A percentile compares a stretch with the other conserved stretches of the same genome.
Conservation (phyloP, 139 green algal species). For the Dunaliella primolecta region DNA sequence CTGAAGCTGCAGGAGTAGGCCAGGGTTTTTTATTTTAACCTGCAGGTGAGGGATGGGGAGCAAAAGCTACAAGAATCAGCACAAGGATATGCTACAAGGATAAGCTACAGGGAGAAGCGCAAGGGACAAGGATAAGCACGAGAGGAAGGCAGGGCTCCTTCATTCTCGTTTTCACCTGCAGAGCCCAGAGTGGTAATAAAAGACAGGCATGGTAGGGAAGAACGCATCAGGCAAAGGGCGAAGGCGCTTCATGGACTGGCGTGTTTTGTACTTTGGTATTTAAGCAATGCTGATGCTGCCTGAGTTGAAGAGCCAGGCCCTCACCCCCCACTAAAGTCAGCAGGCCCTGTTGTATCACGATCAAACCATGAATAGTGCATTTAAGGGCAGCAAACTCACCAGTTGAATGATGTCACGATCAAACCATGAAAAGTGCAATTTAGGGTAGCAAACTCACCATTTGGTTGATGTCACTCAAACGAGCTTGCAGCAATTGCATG, state of each 20-base stretch:
- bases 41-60: constrained; percentile 16
- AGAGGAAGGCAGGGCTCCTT: not conserved
- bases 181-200: too few species aligned
- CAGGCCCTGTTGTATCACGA: too few species aligned
- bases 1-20: constrained; percentile 65
- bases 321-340: too few species aligned
- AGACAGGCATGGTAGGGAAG: not conserved
- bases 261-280: not conserved
- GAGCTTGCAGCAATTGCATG: constrained; percentile 54
- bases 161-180: too few species aligned
- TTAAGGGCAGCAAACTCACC: too few species aligned
- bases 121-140: not conserved
- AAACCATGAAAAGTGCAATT: too few species aligned
- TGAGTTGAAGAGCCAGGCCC: too few species aligned
- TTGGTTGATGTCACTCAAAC: constrained; percentile 58
- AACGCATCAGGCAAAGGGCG: too few species aligned
- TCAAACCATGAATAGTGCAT: too few species aligned
- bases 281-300: too few species aligned
- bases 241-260: not conserved
- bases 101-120: not conserved
- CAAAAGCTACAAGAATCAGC: not conserved
- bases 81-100: not conserved
- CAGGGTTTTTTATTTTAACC: constrained; percentile 68
- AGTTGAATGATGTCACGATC: too few species aligned
- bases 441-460: too few species aligned